These are phyloP conservation scores for Colletotrichum endophyticum DNA, from an alignment of 2,329 filamentous ascomycete species.

Conservation along the genomic window DNA sequence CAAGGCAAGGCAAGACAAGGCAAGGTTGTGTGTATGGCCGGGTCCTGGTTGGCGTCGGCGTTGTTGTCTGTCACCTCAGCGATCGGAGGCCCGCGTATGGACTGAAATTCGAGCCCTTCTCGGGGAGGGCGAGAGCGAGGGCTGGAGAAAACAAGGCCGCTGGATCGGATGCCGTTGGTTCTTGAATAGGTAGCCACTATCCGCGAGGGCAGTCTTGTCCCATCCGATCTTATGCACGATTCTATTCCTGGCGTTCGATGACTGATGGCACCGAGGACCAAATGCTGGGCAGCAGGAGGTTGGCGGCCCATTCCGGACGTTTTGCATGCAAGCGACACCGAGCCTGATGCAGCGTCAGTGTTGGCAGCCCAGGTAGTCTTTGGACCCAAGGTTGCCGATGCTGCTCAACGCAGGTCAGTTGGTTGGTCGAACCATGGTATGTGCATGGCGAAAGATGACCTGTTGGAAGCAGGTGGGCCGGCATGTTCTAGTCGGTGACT, in stretches of 20 bases:
- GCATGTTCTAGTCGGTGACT: background rate
- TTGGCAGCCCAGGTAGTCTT: background rate
- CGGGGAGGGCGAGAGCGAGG: background rate
- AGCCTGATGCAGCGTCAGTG: background rate
- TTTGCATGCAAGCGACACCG: background rate
- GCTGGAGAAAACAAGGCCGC: constrained; percentile 1
- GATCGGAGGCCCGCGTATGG: background rate
- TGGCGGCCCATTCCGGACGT: background rate
- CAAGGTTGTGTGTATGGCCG: background rate
- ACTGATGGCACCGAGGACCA: background rate
- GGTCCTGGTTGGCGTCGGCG: background rate
- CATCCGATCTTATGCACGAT: constrained; percentile 7
- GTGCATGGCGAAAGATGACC: background rate
- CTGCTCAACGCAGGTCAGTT: background rate
- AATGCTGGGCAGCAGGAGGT: background rate
- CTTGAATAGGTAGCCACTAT: constrained; percentile 1
- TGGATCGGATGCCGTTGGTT: constrained; percentile 2
- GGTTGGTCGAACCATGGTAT: background rate
- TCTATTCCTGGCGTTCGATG: constrained; percentile 7
- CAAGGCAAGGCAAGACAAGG: background rate
- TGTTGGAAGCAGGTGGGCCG: background rate
- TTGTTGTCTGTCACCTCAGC: background rate
- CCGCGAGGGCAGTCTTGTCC: background rate
- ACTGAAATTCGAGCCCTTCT: background rate
- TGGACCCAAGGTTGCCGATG: background rate